Evolutionary conservation across 768 basidiomycete genomes (phyloP).

Genomic region (Trametopsis cervina): DNA sequence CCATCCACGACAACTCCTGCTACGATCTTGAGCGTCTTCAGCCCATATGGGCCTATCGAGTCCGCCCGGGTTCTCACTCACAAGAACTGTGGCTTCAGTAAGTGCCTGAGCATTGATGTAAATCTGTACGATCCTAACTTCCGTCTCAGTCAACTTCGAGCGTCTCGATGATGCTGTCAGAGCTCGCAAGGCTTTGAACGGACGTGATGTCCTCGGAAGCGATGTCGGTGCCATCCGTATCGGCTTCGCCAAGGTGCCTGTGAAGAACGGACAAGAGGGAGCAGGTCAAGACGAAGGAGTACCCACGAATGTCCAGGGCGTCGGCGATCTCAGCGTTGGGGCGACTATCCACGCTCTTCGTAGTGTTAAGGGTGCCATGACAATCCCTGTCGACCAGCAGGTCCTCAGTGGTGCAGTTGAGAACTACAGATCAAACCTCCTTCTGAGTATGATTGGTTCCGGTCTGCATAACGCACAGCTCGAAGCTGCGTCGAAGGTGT

Average conservation of each 20-base stretch:
- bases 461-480: slow-evolving; percentile 55
- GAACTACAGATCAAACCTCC: slow-evolving; percentile 89
- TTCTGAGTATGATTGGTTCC: slow-evolving; percentile 82
- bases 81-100: slow-evolving; percentile 93
- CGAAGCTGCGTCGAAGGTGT: slow-evolving; percentile 54
- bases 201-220: slow-evolving; percentile 90
- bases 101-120: slow-evolving; percentile 24
- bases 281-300: slow-evolving; percentile 54
- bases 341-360: slow-evolving; percentile 84
- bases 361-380: slow-evolving; percentile 85
- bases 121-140: neutral
- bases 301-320: slow-evolving; percentile 67
- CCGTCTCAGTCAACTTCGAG: slow-evolving; percentile 85
- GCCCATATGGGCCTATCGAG: slow-evolving; percentile 96
- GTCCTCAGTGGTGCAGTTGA: slow-evolving; percentile 87
- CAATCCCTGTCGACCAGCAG: slow-evolving; percentile 90
- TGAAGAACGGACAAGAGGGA: slow-evolving; percentile 74
- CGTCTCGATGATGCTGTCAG: slow-evolving; percentile 94
- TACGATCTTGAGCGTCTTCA: slow-evolving; percentile 92
- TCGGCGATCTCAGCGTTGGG: slow-evolving; percentile 81
- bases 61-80: slow-evolving; percentile 93
- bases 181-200: slow-evolving; percentile 92
- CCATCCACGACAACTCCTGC: slow-evolving; percentile 93
- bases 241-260: slow-evolving; percentile 94
- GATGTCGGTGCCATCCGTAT: slow-evolving; percentile 97